Conservation (phyloP, 139 green algal species). For the Trebouxia sp. region DNA sequence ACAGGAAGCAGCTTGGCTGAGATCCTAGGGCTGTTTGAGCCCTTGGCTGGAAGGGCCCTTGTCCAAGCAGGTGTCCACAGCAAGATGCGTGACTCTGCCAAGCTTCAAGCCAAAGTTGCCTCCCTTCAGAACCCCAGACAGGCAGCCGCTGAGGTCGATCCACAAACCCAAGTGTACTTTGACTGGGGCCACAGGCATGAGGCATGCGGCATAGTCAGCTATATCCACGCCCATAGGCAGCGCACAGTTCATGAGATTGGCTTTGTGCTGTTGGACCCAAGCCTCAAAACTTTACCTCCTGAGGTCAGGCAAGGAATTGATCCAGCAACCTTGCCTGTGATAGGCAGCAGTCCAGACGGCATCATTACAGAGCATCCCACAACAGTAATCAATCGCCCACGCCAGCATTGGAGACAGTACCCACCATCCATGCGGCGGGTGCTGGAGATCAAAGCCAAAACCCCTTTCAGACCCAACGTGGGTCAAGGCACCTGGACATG, state of each 20-base stretch:
- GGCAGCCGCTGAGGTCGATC: neutral
- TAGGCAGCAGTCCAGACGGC: slow-evolving; percentile 13
- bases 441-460: slow-evolving; percentile 23
- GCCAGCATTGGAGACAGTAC: neutral
- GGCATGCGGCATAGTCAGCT: slow-evolving; percentile 5
- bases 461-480: neutral
- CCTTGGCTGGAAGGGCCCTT: neutral
- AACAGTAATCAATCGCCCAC: neutral
- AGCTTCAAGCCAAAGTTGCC: neutral
- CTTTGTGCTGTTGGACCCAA: slow-evolving; percentile 6
- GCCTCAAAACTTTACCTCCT: neutral
- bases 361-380: neutral
- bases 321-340: neutral
- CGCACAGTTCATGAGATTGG: neutral
- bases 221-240: neutral
- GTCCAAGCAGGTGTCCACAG: neutral
- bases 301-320: neutral
- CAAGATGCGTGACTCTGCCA: neutral
- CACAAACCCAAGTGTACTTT: slow-evolving; percentile 5
- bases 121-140: neutral
- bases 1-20: slow-evolving; percentile 12
- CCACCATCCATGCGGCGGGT: neutral
- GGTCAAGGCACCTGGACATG: neutral
- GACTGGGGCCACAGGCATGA: slow-evolving; percentile 19
- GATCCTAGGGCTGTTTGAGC: slow-evolving; percentile 15